Evolutionary conservation across 306 rosid genomes (phyloP).

Genomic region (Mucuna pruriens): DNA sequence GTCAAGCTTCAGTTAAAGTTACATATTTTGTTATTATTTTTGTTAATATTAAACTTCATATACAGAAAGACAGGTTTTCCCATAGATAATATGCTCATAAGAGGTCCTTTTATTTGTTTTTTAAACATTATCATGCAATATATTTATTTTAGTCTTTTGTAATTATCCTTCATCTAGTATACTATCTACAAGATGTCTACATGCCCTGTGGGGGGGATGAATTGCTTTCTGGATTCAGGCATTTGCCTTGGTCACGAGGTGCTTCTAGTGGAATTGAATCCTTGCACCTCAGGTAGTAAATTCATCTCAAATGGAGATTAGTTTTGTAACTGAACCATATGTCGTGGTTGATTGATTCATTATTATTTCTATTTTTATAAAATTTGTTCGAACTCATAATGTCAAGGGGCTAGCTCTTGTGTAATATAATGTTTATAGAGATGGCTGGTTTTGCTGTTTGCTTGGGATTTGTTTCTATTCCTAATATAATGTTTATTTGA

Average conservation of each 20-base stretch:
- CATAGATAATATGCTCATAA: background rate
- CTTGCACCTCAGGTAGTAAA: background rate
- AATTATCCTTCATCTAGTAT: slow-evolving; percentile 6
- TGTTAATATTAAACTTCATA: slow-evolving; percentile 20
- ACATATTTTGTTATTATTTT: slow-evolving; percentile 1
- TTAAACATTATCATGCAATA: background rate
- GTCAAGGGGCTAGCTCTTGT: background rate
- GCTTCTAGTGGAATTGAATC: background rate
- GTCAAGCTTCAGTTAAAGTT: slow-evolving; percentile 25
- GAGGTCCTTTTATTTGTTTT: background rate
- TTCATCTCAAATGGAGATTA: background rate
- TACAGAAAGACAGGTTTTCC: background rate
- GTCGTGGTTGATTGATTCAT: background rate
- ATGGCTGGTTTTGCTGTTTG: no score
- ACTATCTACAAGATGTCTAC: background rate
- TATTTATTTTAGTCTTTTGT: background rate
- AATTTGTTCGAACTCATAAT: background rate
- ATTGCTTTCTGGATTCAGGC: background rate
- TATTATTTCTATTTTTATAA: background rate
- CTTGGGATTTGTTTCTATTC: no score
- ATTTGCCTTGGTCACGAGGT: background rate
- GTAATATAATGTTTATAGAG: background rate
- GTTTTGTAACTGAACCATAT: background rate
- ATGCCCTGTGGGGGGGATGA: background rate
- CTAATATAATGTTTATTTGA: slow-evolving; percentile 13